These are phyloP conservation scores for Leishmania amazonensis DNA, from an alignment of 208 protist genomes.

Conservation along the genomic window DNA sequence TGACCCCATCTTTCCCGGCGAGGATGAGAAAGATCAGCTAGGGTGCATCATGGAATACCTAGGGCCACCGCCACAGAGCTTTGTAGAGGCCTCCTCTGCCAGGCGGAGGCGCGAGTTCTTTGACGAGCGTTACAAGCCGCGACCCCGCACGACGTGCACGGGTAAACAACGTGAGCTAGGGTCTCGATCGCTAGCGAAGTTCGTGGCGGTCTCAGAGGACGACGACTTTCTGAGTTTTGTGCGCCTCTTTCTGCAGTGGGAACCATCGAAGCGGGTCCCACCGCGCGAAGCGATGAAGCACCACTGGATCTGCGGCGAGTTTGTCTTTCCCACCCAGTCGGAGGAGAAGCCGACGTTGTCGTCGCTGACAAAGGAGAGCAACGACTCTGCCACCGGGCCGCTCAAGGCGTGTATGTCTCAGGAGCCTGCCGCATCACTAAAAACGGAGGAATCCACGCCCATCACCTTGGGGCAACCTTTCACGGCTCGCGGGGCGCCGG, in stretches of 20 bases:
- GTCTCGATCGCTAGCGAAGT: constrained; percentile 53
- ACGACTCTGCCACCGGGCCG: background rate
- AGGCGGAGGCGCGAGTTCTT: constrained; percentile 57
- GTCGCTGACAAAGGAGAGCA: background rate
- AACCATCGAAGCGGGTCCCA: constrained; percentile 48
- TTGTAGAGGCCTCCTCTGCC: constrained; percentile 38
- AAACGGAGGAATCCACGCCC: background rate
- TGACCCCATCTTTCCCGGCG: constrained; percentile 89
- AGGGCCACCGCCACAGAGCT: constrained; percentile 70
- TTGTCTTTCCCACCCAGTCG: constrained; percentile 36
- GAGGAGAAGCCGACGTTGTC: background rate
- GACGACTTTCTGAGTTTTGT: constrained; percentile 78
- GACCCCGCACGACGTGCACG: constrained; percentile 40
- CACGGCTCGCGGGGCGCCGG: background rate
- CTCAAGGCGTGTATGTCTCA: background rate
- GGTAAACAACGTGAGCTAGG: constrained; percentile 43
- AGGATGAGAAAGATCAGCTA: constrained; percentile 87
- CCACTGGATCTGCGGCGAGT: constrained; percentile 64
- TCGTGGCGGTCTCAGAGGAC: constrained; percentile 55
- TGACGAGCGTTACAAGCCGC: constrained; percentile 40
- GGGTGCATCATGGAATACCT: constrained; percentile 87
- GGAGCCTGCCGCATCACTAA: background rate
- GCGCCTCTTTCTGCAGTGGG: constrained; percentile 69
- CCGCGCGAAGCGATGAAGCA: constrained; percentile 79
- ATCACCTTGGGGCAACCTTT: background rate